Evolutionary conservation across 805 yeast genomes (phyloP).

Genomic region (Wickerhamiella sorbophila): DNA sequence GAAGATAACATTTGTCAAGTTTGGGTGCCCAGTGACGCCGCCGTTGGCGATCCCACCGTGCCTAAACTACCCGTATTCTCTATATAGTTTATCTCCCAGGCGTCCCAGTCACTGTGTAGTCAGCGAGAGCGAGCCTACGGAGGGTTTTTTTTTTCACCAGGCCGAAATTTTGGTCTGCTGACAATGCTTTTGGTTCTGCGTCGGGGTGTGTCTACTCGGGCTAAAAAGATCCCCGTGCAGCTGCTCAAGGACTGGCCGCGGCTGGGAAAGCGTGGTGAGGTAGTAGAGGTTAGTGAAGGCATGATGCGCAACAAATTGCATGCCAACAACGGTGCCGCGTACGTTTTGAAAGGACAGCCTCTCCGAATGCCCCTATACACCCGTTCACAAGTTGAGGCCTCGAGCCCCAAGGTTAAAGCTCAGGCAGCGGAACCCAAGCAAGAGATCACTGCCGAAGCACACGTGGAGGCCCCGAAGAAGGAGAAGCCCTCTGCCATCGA

Average conservation of each 20-base stretch:
- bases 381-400: slow-evolving; percentile 6
- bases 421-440: slow-evolving; percentile 1
- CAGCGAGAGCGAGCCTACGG: neutral
- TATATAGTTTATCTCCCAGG: neutral
- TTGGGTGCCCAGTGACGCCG: slow-evolving; percentile 47
- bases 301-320: slow-evolving; percentile 71
- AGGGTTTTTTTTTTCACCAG: neutral
- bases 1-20: slow-evolving; percentile 61
- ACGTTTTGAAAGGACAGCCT: slow-evolving; percentile 31
- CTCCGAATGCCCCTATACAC: slow-evolving; percentile 17
- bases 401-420: slow-evolving; percentile 5
- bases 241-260: slow-evolving; percentile 51
- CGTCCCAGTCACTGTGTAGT: neutral
- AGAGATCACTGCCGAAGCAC: slow-evolving; percentile 2
- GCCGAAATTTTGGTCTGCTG: neutral
- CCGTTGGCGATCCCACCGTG: neutral
- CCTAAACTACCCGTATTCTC: slow-evolving; percentile 5
- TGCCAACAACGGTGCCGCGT: slow-evolving; percentile 58
- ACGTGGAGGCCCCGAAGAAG: neutral
- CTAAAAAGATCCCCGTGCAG: slow-evolving; percentile 45
- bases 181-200: slow-evolving; percentile 2
- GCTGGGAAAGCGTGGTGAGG: slow-evolving; percentile 57
- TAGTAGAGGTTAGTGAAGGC: slow-evolving; percentile 61
- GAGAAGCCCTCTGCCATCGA: slow-evolving; percentile 12
- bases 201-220: slow-evolving; percentile 15